phyloP scores from a whole-genome alignment of 495 filamentous ascomycete genomes.

The Trichoderma reesei region DNA sequence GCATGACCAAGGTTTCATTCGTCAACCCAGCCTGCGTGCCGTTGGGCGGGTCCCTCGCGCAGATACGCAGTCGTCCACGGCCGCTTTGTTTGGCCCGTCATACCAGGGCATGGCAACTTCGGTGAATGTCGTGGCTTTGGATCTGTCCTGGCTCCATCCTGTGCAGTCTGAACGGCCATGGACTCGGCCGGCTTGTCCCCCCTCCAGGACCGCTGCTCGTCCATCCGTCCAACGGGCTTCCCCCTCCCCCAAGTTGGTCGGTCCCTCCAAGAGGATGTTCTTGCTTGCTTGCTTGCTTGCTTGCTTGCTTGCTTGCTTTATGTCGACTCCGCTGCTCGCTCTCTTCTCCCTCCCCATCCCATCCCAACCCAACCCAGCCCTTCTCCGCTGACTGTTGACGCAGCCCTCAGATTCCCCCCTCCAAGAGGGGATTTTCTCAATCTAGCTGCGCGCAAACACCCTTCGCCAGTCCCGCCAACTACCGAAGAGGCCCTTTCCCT shows the following conservation, averaged over 20 bases:
- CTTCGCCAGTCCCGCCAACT: constrained; percentile 7
- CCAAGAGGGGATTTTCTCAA: background rate
- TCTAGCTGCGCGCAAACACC: background rate
- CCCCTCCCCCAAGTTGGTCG: too few species aligned
- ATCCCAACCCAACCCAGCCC: background rate
- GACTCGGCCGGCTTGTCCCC: background rate
- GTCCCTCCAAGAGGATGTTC: too few species aligned
- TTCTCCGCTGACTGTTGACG: background rate
- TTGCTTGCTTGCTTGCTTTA: too few species aligned
- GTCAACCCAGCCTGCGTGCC: background rate
- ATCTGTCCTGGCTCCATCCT: background rate
- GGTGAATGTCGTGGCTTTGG: constrained; percentile 6
- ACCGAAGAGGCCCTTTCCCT: constrained; percentile 4
- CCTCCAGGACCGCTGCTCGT: background rate
- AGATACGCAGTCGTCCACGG: background rate
- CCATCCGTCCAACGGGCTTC: too few species aligned
- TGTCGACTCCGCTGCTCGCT: too few species aligned
- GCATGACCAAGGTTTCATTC: constrained; percentile 7
- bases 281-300: too few species aligned
- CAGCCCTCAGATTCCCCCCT: background rate
- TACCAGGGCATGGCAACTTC: constrained; percentile 8
- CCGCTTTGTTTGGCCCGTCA: constrained; percentile 6
- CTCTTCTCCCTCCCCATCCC: background rate
- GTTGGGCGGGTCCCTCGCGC: constrained; percentile 5
- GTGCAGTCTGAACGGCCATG: background rate